Evolutionary conservation across 805 yeast species (phyloP), one percentile per base, ranked within the genome.

Genomic region (Starmerella apicola): DNA sequence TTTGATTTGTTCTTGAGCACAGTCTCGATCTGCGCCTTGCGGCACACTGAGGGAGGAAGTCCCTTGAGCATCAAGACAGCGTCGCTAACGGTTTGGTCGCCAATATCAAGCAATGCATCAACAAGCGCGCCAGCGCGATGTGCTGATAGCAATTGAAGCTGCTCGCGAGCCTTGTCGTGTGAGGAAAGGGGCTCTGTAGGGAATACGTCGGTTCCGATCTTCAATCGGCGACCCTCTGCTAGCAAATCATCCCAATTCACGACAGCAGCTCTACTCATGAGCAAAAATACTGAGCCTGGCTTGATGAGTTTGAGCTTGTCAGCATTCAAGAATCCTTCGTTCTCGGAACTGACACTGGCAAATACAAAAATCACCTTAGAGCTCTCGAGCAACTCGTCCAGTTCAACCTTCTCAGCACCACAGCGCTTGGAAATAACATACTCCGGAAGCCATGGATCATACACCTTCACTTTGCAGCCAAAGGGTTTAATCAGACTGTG

Each of bases 91-190:
- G 41, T 32, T 27, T 37, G 41, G 10, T 37, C 41, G 3, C 41
- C 41, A 20, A 37, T 37, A 23, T 37, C 41, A 19, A n/a, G 21
- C 19, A 37, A 26, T 7, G 41, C 41, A 5, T 32, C 36, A 4
- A 17, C 26, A 28, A 37, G 17, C 10, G 41, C 41, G 4, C 41
- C 41, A 12, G 41, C 41, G 12, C 41, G 41, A 19, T 37, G 41
- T 4, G 41, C 31, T 13, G 41, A 37, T 9, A 37, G 32, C 4
- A 37, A 20, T 15, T 19, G n/a, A 8, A 27, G 26, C n/a, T 5
- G 15, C 12, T 21, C 20, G 13, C 41, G 28, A 5, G 27, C 23
- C n/a, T 30, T n/a, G 15, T 37, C 36, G 19, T 24, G n/a, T 3
- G 12, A 3, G 16, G 23, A 13, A 10, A 37, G 8, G 5, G 41